These are phyloP conservation scores for Bolboschoenoplectus hybrid DNA, from an alignment of 202 grass and related monocot genomes.

Conservation along the genomic window DNA sequence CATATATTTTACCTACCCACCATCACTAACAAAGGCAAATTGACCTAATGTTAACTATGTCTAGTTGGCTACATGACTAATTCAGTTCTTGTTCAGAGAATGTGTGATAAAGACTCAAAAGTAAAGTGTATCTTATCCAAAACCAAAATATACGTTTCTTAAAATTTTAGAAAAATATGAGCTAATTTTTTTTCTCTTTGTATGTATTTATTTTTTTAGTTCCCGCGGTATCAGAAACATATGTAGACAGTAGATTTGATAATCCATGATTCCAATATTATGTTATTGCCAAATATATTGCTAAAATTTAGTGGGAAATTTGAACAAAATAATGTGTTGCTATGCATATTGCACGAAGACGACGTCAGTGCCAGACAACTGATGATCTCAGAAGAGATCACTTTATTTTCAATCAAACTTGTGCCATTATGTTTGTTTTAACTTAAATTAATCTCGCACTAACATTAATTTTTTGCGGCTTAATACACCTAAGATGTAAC, in stretches of 20 bases:
- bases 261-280: not conserved
- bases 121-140: not conserved
- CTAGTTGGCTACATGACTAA: not conserved
- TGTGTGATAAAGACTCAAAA: constrained; percentile 3
- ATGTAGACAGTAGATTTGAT: not conserved
- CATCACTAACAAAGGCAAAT: constrained; percentile 23
- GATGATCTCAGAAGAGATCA: not conserved
- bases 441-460: constrained; percentile 12
- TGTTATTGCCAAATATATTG: not conserved
- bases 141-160: not conserved
- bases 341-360: not conserved
- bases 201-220: not conserved
- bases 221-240: not conserved
- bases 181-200: too few species aligned
- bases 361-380: not conserved
- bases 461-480: not conserved
- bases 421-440: not conserved
- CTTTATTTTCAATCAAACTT: constrained; percentile 21
- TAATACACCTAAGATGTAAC: not conserved
- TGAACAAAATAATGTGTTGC: not conserved
- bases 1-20: constrained; percentile 21
- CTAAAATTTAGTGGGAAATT: not conserved
- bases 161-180: not conserved
- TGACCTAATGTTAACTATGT: not conserved
- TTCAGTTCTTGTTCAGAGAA: not conserved